These are phyloP conservation scores for Arthrinium phaeospermum DNA, from an alignment of 2,329 filamentous ascomycete species.

Conservation along the genomic window DNA sequence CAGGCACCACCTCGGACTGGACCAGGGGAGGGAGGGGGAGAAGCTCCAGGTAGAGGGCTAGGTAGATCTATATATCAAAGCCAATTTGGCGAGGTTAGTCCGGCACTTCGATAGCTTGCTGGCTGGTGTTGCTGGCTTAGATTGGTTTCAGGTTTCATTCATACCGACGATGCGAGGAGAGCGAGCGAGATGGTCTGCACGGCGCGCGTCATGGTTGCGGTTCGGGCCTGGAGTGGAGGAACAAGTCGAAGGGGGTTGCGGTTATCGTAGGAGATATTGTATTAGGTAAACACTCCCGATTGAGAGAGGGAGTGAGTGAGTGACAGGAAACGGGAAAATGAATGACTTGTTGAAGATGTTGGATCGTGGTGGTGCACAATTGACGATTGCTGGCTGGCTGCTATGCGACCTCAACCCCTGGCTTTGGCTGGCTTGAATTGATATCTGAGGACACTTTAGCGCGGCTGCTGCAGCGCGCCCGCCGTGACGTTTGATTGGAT, in stretches of 20 bases:
- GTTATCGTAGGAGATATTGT: not conserved
- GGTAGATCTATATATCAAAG: conserved; percentile 72
- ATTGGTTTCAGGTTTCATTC: conserved; percentile 32
- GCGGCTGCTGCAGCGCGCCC: not conserved
- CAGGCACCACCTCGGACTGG: conserved; percentile 85
- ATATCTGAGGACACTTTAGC: conserved; percentile 8
- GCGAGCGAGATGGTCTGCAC: conserved; percentile 89
- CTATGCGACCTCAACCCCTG: conserved; percentile 11
- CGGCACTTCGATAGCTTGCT: conserved; percentile 10
- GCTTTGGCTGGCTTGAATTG: not conserved
- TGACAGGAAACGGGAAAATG: not conserved
- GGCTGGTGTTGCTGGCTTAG: not conserved
- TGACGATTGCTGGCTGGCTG: not conserved
- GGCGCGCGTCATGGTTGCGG: conserved; percentile 82
- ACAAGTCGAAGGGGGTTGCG: not conserved
- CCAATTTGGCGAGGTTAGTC: conserved; percentile 31
- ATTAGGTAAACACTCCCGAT: conserved; percentile 2
- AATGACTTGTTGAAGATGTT: conserved; percentile 1
- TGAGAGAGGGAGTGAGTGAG: not conserved
- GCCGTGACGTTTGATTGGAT: conserved; percentile 5
- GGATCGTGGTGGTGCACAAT: not conserved
- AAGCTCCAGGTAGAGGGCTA: conserved; percentile 82
- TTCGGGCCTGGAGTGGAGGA: not conserved
- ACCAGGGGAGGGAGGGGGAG: conserved; percentile 79
- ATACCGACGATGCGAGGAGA: conserved; percentile 86